Base-by-base conservation (phyloP, 2,329 filamentous ascomycete genomes). In the Didymella lethalis region DNA sequence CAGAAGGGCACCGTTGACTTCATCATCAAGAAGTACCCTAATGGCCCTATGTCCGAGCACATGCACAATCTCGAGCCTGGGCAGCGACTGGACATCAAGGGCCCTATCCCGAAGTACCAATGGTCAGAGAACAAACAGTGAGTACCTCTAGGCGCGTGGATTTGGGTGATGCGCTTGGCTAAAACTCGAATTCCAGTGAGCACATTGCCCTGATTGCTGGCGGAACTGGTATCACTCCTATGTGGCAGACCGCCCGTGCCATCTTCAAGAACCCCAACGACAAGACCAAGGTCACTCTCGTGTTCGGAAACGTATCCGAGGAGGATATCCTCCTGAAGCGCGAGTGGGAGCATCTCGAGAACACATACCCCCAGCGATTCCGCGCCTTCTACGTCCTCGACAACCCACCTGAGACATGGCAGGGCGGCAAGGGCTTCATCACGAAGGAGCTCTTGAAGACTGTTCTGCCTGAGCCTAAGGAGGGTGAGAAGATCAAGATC, bases 211-310 rank as follows among this genome's bases (percentile, higher is more conserved):
- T 94, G 66, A 86, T 99, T 64, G 92, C 94, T n/a, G 95, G 95
- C 71, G 95, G 95, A 65, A 97, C 95, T 7, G 95, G 95, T 62
- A 96, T 99, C 78, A 95, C 95, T 11, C 95, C 95, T 68, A 97
- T 98, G 94, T 98, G 91, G 85, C 95, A 99, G 84, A 88, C 99
- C 45, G 84, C 88, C 65, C 92, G 92, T 63, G 86, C 89, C 75
- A 97, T 99, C 81, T 96, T 98, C 88, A 92, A 90, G 80, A 96
- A 97, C 86, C 92, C 94, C 61, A 87, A 91, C 43, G 95, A 99
- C 83, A 93, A 95, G 87, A 99, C 95, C 71, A 96, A 97, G 84
- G 93, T 99, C 41, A 98, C 94, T 6, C 88, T 99, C 31, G 86
- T 99, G 36, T 97, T 94, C 75, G 95, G 92, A 68, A 99, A 98